Evolutionary conservation across 2,329 filamentous ascomycete genomes (phyloP), one percentile per base, ranked within the genome.

Genomic region (Dendryphion nanum): DNA sequence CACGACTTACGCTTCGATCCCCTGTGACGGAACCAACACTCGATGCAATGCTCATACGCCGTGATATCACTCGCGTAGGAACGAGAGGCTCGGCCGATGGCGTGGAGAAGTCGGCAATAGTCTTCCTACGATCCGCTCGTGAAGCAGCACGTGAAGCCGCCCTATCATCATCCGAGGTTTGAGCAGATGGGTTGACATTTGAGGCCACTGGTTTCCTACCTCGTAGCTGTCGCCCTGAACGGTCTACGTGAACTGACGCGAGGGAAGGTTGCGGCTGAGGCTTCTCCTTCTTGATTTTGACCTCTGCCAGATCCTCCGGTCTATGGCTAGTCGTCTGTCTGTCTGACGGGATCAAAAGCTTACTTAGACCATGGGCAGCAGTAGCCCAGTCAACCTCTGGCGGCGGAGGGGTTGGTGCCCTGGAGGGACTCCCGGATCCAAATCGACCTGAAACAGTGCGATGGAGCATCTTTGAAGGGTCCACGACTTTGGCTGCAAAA

Each of bases 301-400:
- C 74, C 68, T 50, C 82, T 68, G 37, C 78, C 5, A 97, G 74
- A 31, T 96, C 89, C 50, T 94, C 86, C 6, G 83, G 77, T 20
- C 74, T 84, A 64, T 78, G 88, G 66, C 89, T 95, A 36, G 75
- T 76, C 0, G 85, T 89, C 51, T 89, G 81, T 3, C 89, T 79
- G 48, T 85, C 76, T 0, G 73, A 74, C 0, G 91, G 93, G 40
- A 96, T 85, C 16, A 97, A 76, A 4, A 94, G 64, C 59, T 87
- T 89, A 55, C 82, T 86, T 10, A 97, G 70, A 59, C 95, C 89
- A 52, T 88, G 79, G 0, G 87, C 79, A n/a, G 90, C 89, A 18
- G 85, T 78, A 0, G 83, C 79, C 93, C 91, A 97, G 30, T 86
- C 78, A 1, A 97, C 84, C 30, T 90, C 85, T 3, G 90, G 89